Conservation (phyloP, 495 filamentous ascomycete species). For the Aspergillus taichungensis region DNA sequence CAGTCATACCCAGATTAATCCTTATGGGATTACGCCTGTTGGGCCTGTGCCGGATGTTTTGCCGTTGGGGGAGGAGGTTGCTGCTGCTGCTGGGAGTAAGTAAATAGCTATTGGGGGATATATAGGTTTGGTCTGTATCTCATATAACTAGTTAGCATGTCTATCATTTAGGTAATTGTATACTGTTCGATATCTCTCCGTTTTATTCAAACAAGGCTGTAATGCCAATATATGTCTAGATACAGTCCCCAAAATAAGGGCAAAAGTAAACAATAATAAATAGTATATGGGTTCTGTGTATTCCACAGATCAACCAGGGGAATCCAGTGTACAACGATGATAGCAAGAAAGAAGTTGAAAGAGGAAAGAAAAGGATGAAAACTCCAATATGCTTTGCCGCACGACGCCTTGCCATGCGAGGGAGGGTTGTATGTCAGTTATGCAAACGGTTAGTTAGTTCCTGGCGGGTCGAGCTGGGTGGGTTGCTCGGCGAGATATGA, state of each 20-base stretch:
- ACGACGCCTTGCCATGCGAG: conserved; percentile 34
- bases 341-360: conserved; percentile 5
- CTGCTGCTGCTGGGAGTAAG: conserved; percentile 36
- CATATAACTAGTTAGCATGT: too few relatives aligned
- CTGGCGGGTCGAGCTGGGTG: too few relatives aligned
- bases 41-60: conserved; percentile 56
- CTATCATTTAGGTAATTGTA: too few relatives aligned
- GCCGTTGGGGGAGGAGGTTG: conserved; percentile 51
- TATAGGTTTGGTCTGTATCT: too few relatives aligned
- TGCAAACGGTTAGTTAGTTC: too few relatives aligned
- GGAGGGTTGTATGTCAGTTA: conserved; percentile 8
- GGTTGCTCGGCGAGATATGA: too few relatives aligned
- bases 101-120: not conserved
- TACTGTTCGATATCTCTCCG: too few relatives aligned
- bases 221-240: not conserved
- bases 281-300: not conserved
- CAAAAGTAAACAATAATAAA: too few relatives aligned
- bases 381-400: conserved; percentile 14
- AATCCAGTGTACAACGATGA: too few relatives aligned
- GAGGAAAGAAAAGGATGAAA: conserved; percentile 5
- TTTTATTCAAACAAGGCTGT: not conserved
- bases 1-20: conserved; percentile 63
- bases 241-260: too few relatives aligned
- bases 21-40: conserved; percentile 52
- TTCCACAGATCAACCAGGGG: too few relatives aligned